phyloP scores from a whole-genome alignment of 805 yeast species.

The Cyberlindnera subsufficiens region DNA sequence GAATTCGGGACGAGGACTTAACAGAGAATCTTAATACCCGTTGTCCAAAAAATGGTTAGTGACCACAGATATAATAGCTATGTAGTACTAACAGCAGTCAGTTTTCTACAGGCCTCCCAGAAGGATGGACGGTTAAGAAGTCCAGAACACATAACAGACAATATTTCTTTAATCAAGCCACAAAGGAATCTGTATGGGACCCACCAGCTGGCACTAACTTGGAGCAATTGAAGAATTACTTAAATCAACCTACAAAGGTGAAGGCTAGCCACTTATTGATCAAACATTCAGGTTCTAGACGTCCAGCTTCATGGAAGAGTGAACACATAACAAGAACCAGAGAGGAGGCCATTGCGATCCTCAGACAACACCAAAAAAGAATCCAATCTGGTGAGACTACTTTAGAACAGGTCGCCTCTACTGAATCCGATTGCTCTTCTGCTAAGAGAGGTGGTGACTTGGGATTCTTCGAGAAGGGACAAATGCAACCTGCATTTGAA shows the following conservation, averaged over 20 bases:
- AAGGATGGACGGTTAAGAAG: slow-evolving; percentile 74
- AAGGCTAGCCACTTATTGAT: slow-evolving; percentile 78
- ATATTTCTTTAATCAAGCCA: slow-evolving; percentile 67
- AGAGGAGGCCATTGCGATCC: slow-evolving; percentile 72
- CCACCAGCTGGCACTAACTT: slow-evolving; percentile 82
- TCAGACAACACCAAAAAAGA: slow-evolving; percentile 50
- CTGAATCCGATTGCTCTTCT: slow-evolving; percentile 86
- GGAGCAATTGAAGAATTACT: slow-evolving; percentile 49
- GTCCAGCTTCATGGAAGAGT: slow-evolving; percentile 89
- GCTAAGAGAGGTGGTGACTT: slow-evolving; percentile 87
- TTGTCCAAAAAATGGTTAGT: too few relatives aligned
- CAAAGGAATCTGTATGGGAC: slow-evolving; percentile 81
- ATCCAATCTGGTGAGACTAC: slow-evolving; percentile 60
- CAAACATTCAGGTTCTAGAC: slow-evolving; percentile 77
- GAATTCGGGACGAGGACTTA: too few relatives aligned
- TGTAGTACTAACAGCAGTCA: neutral
- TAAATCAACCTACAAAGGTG: slow-evolving; percentile 58
- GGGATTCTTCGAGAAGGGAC: slow-evolving; percentile 83
- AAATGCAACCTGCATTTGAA: slow-evolving; percentile 95
- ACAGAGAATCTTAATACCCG: too few relatives aligned
- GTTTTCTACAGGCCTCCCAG: slow-evolving; percentile 70
- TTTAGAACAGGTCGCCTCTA: slow-evolving; percentile 66
- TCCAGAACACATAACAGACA: slow-evolving; percentile 81
- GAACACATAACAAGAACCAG: slow-evolving; percentile 70
- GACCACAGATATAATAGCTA: neutral